Evolutionary conservation across 495 filamentous ascomycete genomes (phyloP), one percentile per base, ranked within the genome.

Genomic region (Clavariopsis aquatica): DNA sequence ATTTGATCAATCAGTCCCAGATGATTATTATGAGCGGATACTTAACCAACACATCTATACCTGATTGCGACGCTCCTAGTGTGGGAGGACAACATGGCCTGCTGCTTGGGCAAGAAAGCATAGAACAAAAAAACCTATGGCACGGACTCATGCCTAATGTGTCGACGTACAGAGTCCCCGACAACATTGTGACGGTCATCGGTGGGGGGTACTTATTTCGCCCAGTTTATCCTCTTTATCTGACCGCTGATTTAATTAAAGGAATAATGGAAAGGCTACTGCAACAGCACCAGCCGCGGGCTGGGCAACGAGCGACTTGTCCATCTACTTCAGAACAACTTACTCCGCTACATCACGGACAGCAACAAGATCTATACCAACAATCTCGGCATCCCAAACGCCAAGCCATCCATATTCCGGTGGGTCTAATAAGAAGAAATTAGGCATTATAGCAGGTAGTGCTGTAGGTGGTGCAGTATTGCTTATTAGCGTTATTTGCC

Each of bases 1-100:
- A 83, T 62, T 75, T 83, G 17, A 72, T 84, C 28, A 23, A 47
- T 13, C 70, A 75, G 19, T 34, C 31, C 5, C 78, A 80, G 57
- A 80, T 80, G 76, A 72, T 80, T n/a, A 71, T 80, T 19, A 75
- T 78, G 27, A 78, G 80, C 4, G 79, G 80, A 9, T 62, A 62
- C 8, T 76, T 81, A 52, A 73, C 75, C n/a, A 64, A 73, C 28
- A 36, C 55, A 28, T 6, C 31, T 34, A n/a, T n/a, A n/a, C 65
- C 62, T 34, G 55, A 53, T 10, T 76, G 74, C 55, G 74, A 78
- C 63, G 49, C 62, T 13, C 68, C 70, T n/a, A 52, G 52, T 17
- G 63, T 75, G 22, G 76, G 75, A 70, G 72, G 72, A 19, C 72
- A 72, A 10, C 75, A 80, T 52, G 78, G 80, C 47, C 66, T 79